Base-by-base conservation (phyloP, 208 protist species). In the Tritrichomonas musculus region DNA sequence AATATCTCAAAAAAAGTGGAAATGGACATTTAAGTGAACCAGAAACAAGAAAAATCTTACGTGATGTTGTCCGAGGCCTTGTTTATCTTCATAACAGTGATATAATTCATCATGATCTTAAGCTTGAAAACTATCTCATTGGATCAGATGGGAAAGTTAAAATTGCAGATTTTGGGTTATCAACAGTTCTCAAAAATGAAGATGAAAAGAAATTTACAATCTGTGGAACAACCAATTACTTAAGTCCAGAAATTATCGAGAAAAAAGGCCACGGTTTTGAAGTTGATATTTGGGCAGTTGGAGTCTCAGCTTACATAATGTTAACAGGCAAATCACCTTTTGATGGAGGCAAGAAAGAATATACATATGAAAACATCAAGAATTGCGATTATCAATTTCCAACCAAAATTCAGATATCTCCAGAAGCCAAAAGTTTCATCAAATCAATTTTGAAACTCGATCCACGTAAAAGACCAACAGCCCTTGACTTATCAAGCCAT, bases 211-310 rank as follows among this genome's bases (percentile, higher is more conserved):
- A 98, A 60, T 92, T 64, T 27, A 92, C 73, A n/a, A 75, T 94
- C n/a, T 92, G 88, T 49, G 88, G 88, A 44, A 92, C 88, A 17
- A 50, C 88, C 1, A 92, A 92, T 64, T 92, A 92, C 27, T 49
- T 92, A 13, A 69, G 55, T 14, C 88, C 88, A n/a, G 88, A 92
- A 69, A 72, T 30, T 11, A 14, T 50, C 4, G 41, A 41, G 20
- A 33, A 30, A 8, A 92, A 94, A 66, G 97, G 97, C 25, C 98
- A 99, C 96, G 97, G 96, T 93, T 99, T 96, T 94, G 97, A 99
- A 94, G 98, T 99, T 11, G 98, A 99, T 95, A 96, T 98, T 66
- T 99, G 98, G 98, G 97, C 97, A 25, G 95, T 99, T 30, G 98
- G 98, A 64, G 98, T 99, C 39, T 99, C 99, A 88, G 93, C 98